Percentiles rank a stretch among this genome's conserved stretches.
phyloP scores from a whole-genome alignment of 192 early-diverging fungal species.

The Funneliformis geosporum region DNA sequence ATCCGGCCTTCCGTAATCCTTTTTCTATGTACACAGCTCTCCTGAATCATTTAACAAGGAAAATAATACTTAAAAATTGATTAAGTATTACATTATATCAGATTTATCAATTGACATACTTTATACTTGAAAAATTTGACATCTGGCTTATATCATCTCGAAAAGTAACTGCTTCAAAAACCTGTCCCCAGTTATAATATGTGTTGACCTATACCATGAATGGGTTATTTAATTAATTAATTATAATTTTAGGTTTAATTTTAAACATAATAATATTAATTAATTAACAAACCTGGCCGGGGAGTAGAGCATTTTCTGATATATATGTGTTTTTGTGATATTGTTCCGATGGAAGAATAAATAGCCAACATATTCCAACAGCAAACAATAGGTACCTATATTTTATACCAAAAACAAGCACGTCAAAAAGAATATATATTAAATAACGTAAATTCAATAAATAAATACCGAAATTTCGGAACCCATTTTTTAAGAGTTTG shows the following conservation, averaged over 20 bases:
- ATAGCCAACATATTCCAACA: constrained; percentile 63
- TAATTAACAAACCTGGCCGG: constrained; percentile 56
- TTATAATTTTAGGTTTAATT: background rate
- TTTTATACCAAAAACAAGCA: background rate
- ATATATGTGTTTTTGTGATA: constrained; percentile 69
- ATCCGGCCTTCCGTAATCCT: constrained; percentile 52
- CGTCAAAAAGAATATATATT: background rate
- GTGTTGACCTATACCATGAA: constrained; percentile 53
- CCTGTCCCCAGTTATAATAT: constrained; percentile 48
- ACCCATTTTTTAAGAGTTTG: constrained; percentile 22
- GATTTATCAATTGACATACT: constrained; percentile 40
- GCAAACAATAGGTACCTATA: constrained; percentile 52
- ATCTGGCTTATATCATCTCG: constrained; percentile 42
- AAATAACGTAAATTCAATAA: constrained; percentile 49
- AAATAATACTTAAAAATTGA: background rate
- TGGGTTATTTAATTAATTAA: background rate
- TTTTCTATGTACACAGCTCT: constrained; percentile 51
- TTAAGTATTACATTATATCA: constrained; percentile 8
- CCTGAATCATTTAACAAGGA: constrained; percentile 28
- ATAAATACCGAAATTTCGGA: constrained; percentile 34
- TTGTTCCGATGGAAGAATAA: constrained; percentile 61
- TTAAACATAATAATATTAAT: background rate
- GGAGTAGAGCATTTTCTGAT: constrained; percentile 78
- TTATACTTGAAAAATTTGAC: constrained; percentile 27
- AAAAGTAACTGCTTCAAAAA: constrained; percentile 47